Evolutionary conservation across 2,329 filamentous ascomycete genomes (phyloP).

Genomic region (Trichophyton verrucosum): DNA sequence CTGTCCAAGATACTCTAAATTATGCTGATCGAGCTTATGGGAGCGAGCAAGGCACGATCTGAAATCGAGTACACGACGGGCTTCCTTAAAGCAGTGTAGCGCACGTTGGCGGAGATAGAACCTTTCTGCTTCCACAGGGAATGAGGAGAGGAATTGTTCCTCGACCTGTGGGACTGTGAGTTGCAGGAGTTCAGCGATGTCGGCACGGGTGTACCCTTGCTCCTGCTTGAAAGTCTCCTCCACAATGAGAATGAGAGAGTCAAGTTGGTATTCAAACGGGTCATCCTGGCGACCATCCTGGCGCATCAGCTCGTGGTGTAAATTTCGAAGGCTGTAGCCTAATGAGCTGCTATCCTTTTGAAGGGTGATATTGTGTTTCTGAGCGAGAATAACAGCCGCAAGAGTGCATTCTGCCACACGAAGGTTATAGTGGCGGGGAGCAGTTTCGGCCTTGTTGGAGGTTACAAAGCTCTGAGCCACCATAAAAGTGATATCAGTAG

Average conservation of each 20-base stretch:
- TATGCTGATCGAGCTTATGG: constrained; percentile 49
- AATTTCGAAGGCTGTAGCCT: constrained; percentile 69
- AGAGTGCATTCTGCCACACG: constrained; percentile 91
- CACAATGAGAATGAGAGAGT: constrained; percentile 56
- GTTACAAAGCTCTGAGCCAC: constrained; percentile 90
- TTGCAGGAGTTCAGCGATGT: constrained; percentile 62
- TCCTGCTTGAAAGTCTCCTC: constrained; percentile 61
- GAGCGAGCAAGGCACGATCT: constrained; percentile 54
- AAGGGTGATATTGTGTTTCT: constrained; percentile 50
- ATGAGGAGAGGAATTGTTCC: constrained; percentile 67
- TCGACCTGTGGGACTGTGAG: constrained; percentile 61
- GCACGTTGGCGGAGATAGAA: constrained; percentile 85
- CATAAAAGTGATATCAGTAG: constrained; percentile 76
- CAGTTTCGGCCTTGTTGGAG: constrained; percentile 89
- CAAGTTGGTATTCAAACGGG: constrained; percentile 54
- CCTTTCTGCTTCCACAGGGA: constrained; percentile 73
- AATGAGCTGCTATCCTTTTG: constrained; percentile 70
- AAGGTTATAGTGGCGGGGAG: constrained; percentile 89
- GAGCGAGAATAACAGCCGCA: constrained; percentile 57
- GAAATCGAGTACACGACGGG: constrained; percentile 73
- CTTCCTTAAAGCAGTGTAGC: constrained; percentile 82
- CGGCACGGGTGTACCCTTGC: constrained; percentile 76
- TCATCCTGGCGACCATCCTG: constrained; percentile 37
- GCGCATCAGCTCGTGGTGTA: constrained; percentile 70
- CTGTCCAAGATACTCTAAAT: constrained; percentile 60